These are phyloP conservation scores for Phyllosticta paracitricarpa DNA, from an alignment of 2,329 filamentous ascomycete genomes.

Conservation along the genomic window DNA sequence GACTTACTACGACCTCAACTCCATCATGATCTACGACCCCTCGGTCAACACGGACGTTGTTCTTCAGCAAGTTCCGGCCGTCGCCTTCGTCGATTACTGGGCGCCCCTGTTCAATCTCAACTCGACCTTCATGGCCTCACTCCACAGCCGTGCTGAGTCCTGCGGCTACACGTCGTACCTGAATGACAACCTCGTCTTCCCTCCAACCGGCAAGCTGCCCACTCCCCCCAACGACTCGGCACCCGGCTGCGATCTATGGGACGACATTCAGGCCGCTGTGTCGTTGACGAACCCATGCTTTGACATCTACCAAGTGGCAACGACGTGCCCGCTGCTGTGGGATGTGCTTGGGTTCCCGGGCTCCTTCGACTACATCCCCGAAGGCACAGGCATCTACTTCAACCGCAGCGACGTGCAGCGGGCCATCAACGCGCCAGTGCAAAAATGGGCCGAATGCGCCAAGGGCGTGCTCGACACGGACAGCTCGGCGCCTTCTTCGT, in stretches of 20 bases:
- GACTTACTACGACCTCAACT: constrained; percentile 52
- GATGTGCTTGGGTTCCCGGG: constrained; percentile 29
- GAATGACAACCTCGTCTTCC: constrained; percentile 55
- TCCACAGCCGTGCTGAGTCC: constrained; percentile 42
- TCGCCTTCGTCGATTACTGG: constrained; percentile 54
- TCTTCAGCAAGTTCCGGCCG: constrained; percentile 43
- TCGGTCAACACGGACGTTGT: constrained; percentile 46
- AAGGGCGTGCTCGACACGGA: constrained; percentile 41
- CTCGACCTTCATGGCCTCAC: constrained; percentile 42
- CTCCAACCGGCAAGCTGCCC: constrained; percentile 53
- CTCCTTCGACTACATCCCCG: constrained; percentile 28
- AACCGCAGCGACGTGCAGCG: constrained; percentile 42
- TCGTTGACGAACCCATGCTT: constrained; percentile 41
- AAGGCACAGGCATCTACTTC: constrained; percentile 37
- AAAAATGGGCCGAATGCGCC: constrained; percentile 50
- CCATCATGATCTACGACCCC: constrained; percentile 60
- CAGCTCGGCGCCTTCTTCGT: constrained; percentile 43
- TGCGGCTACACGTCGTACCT: constrained; percentile 57
- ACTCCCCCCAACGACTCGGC: constrained; percentile 34
- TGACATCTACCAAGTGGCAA: constrained; percentile 39
- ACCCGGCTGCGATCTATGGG: constrained; percentile 43
- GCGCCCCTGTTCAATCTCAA: constrained; percentile 53
- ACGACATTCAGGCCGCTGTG: constrained; percentile 30
- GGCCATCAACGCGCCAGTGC: constrained; percentile 51
- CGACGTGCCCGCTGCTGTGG: constrained; percentile 26